Evolutionary conservation across 805 yeast genomes (phyloP).

Genomic region (Candida jianshihensis): DNA sequence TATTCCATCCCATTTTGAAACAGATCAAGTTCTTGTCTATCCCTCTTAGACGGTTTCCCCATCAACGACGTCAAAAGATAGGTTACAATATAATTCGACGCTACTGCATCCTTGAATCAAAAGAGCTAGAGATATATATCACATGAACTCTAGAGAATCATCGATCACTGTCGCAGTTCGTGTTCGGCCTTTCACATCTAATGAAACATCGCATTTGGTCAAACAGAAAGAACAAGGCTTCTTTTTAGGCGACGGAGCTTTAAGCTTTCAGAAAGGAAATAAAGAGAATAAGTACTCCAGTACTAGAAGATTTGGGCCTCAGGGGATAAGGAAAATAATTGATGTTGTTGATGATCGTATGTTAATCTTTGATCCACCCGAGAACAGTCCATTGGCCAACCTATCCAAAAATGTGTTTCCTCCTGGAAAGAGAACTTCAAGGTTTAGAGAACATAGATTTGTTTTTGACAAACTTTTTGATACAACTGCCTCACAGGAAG

Average conservation of each 20-base stretch:
- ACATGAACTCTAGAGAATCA: slow-evolving; percentile 31
- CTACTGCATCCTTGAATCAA: too few relatives aligned
- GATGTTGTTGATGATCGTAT: slow-evolving; percentile 79
- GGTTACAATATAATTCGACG: too few relatives aligned
- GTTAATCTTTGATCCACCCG: slow-evolving; percentile 84
- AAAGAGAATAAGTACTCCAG: slow-evolving; percentile 17
- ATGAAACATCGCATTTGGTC: slow-evolving; percentile 45
- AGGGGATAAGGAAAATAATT: slow-evolving; percentile 60
- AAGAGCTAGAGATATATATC: not conserved
- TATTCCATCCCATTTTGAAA: too few relatives aligned
- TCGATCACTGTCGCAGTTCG: slow-evolving; percentile 74
- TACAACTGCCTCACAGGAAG: slow-evolving; percentile 53
- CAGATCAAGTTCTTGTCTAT: too few relatives aligned
- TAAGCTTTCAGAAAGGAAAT: slow-evolving; percentile 22
- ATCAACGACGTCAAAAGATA: too few relatives aligned
- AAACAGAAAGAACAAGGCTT: slow-evolving; percentile 29
- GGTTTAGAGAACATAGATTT: slow-evolving; percentile 69
- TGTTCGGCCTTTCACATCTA: slow-evolving; percentile 71
- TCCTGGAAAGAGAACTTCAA: slow-evolving; percentile 30
- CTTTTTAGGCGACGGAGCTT: slow-evolving; percentile 51
- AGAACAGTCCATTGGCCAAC: slow-evolving; percentile 46
- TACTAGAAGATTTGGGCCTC: slow-evolving; percentile 26
- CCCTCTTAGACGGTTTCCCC: too few relatives aligned
- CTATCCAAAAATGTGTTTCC: slow-evolving; percentile 29
- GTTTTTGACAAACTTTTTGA: slow-evolving; percentile 79